A percentile compares a stretch with the other conserved stretches of the same genome.
phyloP scores from a whole-genome alignment of 148 eudicot species.

The Selenicereus undatus region DNA sequence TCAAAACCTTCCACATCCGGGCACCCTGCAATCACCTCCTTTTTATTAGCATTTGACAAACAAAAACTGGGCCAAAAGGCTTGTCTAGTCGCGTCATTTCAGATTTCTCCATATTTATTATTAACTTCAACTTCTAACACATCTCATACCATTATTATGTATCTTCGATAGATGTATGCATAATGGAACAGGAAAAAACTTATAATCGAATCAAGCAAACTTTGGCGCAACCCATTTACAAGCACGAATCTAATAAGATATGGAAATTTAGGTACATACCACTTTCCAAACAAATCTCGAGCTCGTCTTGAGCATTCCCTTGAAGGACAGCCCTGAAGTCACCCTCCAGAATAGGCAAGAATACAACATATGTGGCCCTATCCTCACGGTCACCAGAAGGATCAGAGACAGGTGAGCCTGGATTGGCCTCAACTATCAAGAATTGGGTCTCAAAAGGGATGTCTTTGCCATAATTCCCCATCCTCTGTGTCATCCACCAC shows the following conservation, averaged over 20 bases:
- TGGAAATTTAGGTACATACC: conserved; percentile 34
- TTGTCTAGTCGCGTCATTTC: too few species aligned
- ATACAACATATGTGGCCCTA: conserved; percentile 43
- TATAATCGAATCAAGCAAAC: background rate
- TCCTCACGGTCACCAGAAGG: background rate
- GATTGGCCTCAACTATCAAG: conserved; percentile 54
- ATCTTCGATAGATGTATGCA: background rate
- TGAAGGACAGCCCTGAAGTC: conserved; percentile 88
- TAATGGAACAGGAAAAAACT: background rate
- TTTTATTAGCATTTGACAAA: background rate
- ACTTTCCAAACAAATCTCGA: conserved; percentile 85
- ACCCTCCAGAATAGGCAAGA: conserved; percentile 81
- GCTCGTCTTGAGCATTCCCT: conserved; percentile 63
- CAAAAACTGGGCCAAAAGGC: too few species aligned
- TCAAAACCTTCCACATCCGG: conserved; percentile 72
- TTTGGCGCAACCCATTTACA: too few species aligned
- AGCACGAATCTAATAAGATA: background rate
- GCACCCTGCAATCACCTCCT: conserved; percentile 43
- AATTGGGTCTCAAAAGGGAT: conserved; percentile 84
- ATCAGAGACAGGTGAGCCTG: conserved; percentile 7
- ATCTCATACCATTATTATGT: background rate
- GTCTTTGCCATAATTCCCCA: conserved; percentile 65
- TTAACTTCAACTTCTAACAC: background rate
- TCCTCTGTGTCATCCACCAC: conserved; percentile 97
- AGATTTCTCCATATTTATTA: background rate